Evolutionary conservation across 345 rosid genomes (phyloP).

Genomic region (Bruguiera gymnorhiza): DNA sequence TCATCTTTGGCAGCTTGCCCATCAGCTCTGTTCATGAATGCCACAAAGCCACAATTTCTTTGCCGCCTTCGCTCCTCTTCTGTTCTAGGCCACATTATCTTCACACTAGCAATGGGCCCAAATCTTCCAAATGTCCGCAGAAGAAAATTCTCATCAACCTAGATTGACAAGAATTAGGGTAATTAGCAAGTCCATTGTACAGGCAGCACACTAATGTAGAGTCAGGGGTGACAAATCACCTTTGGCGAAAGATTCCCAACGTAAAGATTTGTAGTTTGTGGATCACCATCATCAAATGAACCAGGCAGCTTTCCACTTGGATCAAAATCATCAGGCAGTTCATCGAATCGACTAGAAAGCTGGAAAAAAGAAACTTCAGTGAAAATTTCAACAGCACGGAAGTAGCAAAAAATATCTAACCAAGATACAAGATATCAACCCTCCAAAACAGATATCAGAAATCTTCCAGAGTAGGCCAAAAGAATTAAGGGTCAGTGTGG

Average conservation of each 20-base stretch:
- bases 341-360: conserved; percentile 97
- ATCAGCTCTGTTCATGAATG: conserved; percentile 96
- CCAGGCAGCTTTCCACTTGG: conserved; percentile 94
- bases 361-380: conserved; percentile 32
- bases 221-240: conserved; percentile 35
- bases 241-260: conserved; percentile 97
- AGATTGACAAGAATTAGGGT: conserved; percentile 8
- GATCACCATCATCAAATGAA: conserved; percentile 99
- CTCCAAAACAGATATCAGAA: background rate
- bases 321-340: conserved; percentile 95
- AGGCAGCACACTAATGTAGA: background rate
- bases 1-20: conserved; percentile 99
- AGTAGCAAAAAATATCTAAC: too few relatives aligned
- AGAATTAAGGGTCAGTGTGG: background rate
- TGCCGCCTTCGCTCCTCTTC: conserved; percentile 93
- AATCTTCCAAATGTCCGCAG: conserved; percentile 98
- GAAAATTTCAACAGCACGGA: conserved; percentile 5
- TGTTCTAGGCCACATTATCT: conserved; percentile 99
- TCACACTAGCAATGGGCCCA: conserved; percentile 99
- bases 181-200: conserved; percentile 4
- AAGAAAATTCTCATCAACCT: conserved; percentile 99
- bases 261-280: conserved; percentile 95
- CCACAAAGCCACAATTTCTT: conserved; percentile 96
- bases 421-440: background rate
- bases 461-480: background rate